A percentile compares a stretch with the other conserved stretches of the same genome.
Conservation (phyloP, 225 moss, liverwort and hornwort genomes). For the Neckera pumila region DNA sequence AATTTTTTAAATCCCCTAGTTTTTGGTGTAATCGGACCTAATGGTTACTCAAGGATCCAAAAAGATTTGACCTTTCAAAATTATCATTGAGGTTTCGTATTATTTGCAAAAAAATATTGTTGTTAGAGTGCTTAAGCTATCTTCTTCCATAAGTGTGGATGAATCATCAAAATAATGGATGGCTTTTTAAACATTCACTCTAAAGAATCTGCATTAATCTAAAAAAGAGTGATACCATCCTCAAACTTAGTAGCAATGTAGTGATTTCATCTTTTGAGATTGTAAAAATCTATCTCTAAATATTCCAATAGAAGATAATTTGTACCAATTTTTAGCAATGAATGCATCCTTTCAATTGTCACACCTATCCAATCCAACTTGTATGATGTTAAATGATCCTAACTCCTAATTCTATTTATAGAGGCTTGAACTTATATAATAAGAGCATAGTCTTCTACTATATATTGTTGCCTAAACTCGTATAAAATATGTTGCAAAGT, state of each 20-base stretch:
- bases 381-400: background rate
- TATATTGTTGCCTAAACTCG: background rate
- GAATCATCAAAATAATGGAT: background rate
- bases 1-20: no score
- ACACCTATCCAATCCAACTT: background rate
- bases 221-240: background rate
- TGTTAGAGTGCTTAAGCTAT: background rate
- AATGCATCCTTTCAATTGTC: background rate
- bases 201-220: background rate
- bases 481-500: background rate
- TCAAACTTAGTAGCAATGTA: background rate
- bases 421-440: background rate
- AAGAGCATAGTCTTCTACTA: background rate
- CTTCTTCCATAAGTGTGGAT: background rate
- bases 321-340: background rate
- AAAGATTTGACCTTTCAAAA: background rate
- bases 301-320: background rate
- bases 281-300: background rate
- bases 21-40: background rate
- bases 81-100: background rate
- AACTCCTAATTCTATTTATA: background rate
- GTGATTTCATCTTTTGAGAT: background rate
- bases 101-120: background rate
- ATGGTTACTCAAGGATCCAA: accelerated
- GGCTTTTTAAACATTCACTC: background rate